Base-by-base conservation (phyloP, 768 basidiomycete genomes). In the Rhizopogon vesiculosus region DNA sequence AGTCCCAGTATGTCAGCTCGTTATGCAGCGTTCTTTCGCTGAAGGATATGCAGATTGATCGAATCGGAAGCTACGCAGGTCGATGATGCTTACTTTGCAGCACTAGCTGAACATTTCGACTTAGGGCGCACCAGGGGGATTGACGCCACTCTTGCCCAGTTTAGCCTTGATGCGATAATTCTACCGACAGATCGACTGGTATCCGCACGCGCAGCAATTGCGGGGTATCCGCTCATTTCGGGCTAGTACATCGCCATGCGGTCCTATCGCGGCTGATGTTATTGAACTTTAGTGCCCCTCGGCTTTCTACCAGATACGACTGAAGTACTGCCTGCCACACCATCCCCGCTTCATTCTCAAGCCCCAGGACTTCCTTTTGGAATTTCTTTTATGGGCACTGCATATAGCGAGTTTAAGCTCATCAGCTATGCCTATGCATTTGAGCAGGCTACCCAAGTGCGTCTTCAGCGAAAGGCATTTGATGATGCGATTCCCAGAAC, bases 401-500 rank as follows among this genome's bases (percentile, higher is more conserved):
- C 74, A 7, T 80, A 70, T 61, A 74, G 70, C 68, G 77, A 80
- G 56, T 74, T 69, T 51, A 62, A 70, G 31, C 66, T 80, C 15
- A 66, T 79, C 15, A 60, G 68, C n/a, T 71, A 69, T 46, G 77
- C 77, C 22, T 78, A 75, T 60, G 78, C 79, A 19, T 79, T 73
- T 54, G 79, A 79, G 65, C 85, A 86, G 62, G 75, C 76, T 51
- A 87, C 85, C 5, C 73, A 78, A 45, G 78, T 74, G 2, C 65
- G 84, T 7, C 61, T 84, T 49, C 62, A 64, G 53, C 38, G 67
- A 76, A 73, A 76, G 61, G 84, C 82, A 1, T 81, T 74, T 56
- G 55, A 68, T 1, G 79, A 69, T 18, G 84, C 84, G 25, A 76
- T 85, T 35, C 85, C 85, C 5, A 80, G 71, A 63, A 83, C 81